Evolutionary conservation across 2,329 filamentous ascomycete genomes (phyloP).

Genomic region (Aspergillus sp.): DNA sequence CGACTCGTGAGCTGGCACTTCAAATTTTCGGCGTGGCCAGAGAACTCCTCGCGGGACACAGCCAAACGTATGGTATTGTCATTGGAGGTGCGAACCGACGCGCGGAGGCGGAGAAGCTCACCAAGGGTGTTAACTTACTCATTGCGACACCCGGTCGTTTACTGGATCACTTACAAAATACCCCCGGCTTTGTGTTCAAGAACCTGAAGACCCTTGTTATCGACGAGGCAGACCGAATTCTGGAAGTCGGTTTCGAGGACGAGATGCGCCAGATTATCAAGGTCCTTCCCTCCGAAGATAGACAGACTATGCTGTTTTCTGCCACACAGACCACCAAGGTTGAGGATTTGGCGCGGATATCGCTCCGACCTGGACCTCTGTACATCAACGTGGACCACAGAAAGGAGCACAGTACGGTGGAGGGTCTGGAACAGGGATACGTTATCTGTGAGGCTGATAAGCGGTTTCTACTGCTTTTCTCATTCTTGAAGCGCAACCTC

Average conservation of each 20-base stretch:
- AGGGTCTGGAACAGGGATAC: conserved; percentile 93
- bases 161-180: conserved; percentile 92
- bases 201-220: conserved; percentile 91
- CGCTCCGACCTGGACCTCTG: conserved; percentile 81
- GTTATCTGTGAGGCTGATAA: conserved; percentile 91
- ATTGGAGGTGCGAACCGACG: conserved; percentile 91
- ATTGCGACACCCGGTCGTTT: conserved; percentile 92
- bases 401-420: conserved; percentile 87
- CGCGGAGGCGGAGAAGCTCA: conserved; percentile 90
- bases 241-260: conserved; percentile 97
- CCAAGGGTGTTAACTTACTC: conserved; percentile 89
- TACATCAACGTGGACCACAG: conserved; percentile 96
- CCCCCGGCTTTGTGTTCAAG: conserved; percentile 84
- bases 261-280: conserved; percentile 97
- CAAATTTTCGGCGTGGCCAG: conserved; percentile 95
- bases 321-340: conserved; percentile 98
- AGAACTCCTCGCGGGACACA: conserved; percentile 89
- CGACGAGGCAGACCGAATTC: conserved; percentile 88
- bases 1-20: conserved; percentile 87
- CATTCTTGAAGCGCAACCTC: conserved; percentile 85
- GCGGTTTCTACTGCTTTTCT: conserved; percentile 90
- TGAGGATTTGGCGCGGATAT: conserved; percentile 92
- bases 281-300: conserved; percentile 80
- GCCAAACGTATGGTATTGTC: conserved; percentile 92
- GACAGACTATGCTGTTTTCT: conserved; percentile 98